Conservation (phyloP, 345 rosid genomes). For the Bruguiera sexangula region DNA sequence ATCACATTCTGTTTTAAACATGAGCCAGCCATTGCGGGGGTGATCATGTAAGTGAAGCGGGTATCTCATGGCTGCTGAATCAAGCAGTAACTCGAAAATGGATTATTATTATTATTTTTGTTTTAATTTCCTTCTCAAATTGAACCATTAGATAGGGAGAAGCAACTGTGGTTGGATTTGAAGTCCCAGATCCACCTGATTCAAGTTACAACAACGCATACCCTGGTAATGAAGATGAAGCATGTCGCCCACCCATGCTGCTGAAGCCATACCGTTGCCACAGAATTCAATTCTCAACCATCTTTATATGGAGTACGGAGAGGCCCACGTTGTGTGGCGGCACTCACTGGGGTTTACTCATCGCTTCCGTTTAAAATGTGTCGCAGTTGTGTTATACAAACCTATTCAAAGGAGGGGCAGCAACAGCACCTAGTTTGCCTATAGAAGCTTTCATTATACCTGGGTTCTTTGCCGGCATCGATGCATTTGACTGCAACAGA, state of each 20-base stretch:
- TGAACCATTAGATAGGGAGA: too few relatives aligned
- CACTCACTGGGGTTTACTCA: constrained; percentile 78
- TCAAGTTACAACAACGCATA: constrained; percentile 77
- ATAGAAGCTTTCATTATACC: constrained; percentile 11
- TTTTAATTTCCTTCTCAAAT: too few relatives aligned
- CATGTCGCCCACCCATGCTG: constrained; percentile 64
- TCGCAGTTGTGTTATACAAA: constrained; percentile 90
- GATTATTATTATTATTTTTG: too few relatives aligned
- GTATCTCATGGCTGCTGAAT: too few relatives aligned
- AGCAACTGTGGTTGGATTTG: constrained; percentile 65
- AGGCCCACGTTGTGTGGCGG: constrained; percentile 79
- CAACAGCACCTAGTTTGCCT: constrained; percentile 41
- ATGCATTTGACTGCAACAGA: constrained; percentile 17
- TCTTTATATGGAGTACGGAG: constrained; percentile 82
- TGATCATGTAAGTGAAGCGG: too few relatives aligned
- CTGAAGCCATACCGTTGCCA: constrained; percentile 52
- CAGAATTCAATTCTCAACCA: constrained; percentile 74
- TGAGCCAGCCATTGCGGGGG: constrained; percentile 48
- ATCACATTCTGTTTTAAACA: constrained; percentile 30
- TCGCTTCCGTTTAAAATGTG: constrained; percentile 78
- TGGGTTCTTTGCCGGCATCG: constrained; percentile 17
- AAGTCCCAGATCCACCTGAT: constrained; percentile 83
- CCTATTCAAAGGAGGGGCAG: constrained; percentile 49
- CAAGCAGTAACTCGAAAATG: too few relatives aligned
- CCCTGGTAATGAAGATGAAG: constrained; percentile 66